A percentile compares a stretch with the other conserved stretches of the same genome.
Evolutionary conservation across 2,329 filamentous ascomycete species (phyloP).

Genomic region (Endocalyx cinctus): DNA sequence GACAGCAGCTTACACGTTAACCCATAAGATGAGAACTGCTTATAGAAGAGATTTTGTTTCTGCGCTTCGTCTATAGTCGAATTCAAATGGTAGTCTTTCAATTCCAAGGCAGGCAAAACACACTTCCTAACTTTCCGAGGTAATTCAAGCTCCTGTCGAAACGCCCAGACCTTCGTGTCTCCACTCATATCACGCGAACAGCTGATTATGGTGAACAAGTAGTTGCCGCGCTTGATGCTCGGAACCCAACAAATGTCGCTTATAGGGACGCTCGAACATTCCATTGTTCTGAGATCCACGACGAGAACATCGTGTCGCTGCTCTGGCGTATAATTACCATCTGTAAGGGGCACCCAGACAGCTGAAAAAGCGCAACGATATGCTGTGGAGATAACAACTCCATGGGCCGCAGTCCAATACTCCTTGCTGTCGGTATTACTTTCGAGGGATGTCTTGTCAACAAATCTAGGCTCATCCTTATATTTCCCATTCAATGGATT

Average conservation of each 20-base stretch:
- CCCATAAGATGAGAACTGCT: too few species aligned
- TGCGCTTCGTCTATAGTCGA: too few species aligned
- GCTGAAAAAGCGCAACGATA: conserved; percentile 8
- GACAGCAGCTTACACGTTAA: too few species aligned
- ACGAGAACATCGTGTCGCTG: conserved; percentile 10
- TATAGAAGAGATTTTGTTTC: too few species aligned
- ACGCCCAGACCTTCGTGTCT: too few species aligned
- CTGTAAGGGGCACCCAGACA: conserved; percentile 19
- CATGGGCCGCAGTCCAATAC: conserved; percentile 19
- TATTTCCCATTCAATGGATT: conserved; percentile 15
- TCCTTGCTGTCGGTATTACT: conserved; percentile 8
- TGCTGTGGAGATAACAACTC: conserved; percentile 13
- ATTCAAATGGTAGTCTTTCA: too few species aligned
- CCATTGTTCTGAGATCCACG: conserved; percentile 15
- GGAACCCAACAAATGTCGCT: neutral
- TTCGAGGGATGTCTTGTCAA: conserved; percentile 9
- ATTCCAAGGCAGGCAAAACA: too few species aligned
- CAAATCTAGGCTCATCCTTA: conserved; percentile 14
- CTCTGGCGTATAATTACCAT: conserved; percentile 2
- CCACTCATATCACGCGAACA: too few species aligned
- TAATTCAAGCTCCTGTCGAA: too few species aligned
- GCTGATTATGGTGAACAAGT: too few species aligned
- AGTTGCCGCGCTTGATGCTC: too few species aligned
- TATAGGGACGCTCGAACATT: conserved; percentile 9
- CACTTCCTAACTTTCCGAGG: too few species aligned